Base-by-base conservation (phyloP, 2,329 filamentous ascomycete species). In the Leptographium wingfieldii region DNA sequence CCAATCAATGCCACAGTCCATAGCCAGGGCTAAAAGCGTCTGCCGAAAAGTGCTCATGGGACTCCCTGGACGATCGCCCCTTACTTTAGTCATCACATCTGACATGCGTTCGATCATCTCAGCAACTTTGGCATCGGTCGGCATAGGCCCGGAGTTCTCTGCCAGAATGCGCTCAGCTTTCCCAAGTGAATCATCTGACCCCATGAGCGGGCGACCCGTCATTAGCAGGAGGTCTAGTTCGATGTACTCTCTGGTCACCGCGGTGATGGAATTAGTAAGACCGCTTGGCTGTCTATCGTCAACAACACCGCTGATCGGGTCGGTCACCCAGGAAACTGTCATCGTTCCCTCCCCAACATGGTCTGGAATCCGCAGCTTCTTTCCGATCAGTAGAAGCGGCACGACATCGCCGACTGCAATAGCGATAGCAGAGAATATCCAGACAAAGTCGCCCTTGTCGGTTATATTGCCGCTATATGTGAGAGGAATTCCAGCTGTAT, bases 211-310 rank as follows among this genome's bases (percentile, higher is more conserved):
- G 1, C 56, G 59, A 11, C 53, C 55, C 1, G 60, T 52, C 25
- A 66, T 60, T 0, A 67, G 22, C 0, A 66, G 58, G 7, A 67
- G 59, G 43, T 66, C 66, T 27, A 67, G 60, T 60, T 66, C 65
- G 27, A 67, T 65, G 58, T 65, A 66, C 14, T 65, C 62, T 0
- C 43, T 10, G 3, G 65, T 64, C 16, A 64, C 56, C 5, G 53
- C 48, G 3, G 58, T 65, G 55, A 67, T 64, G 33, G 53, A 56
- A 3, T 11, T 29, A 3, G 58, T 11, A 19, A 56, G 58, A 16
- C 58, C 19, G 40, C 62, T 62, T 1, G 61, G 22, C 12, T 55
- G 35, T 0, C 38, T 57, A 9, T 62, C 53, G 27, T 35, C 59
- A 5, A 59, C 56, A 64, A 64, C n/a, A 25, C 40, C 53, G 43